phyloP scores from a whole-genome alignment of 495 filamentous ascomycete species.

The Extremus antarcticus region DNA sequence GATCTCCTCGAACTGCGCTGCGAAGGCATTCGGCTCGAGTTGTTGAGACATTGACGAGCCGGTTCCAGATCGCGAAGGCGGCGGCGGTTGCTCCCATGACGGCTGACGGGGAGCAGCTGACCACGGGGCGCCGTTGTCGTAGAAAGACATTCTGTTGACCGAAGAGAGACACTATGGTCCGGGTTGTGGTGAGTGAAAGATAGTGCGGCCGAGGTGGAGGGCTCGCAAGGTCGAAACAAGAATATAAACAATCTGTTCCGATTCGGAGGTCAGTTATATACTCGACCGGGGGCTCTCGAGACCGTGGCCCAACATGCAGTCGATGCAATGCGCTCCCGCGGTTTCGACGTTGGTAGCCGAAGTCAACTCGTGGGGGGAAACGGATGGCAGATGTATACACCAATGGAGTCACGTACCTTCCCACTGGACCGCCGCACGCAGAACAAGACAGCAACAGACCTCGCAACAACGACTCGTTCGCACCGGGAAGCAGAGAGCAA shows the following conservation, averaged over 20 bases:
- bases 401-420: neutral
- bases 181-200: neutral
- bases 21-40: constrained; percentile 71
- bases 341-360: neutral
- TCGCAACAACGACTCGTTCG: neutral
- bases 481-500: no score
- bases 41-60: constrained; percentile 49
- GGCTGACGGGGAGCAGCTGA: constrained; percentile 50
- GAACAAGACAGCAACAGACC: neutral
- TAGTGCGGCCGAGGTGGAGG: neutral
- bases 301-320: neutral
- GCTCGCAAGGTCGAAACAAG: neutral
- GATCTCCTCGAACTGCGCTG: constrained; percentile 90
- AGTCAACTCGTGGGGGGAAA: neutral
- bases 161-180: no score
- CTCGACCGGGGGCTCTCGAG: no score
- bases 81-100: constrained; percentile 75
- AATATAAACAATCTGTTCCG: neutral
- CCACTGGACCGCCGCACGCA: neutral
- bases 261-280: neutral
- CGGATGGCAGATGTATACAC: neutral
- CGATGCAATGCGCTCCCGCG: neutral
- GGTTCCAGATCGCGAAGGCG: constrained; percentile 79
- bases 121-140: constrained; percentile 80
- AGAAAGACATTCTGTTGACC: constrained; percentile 63